Evolutionary conservation across 805 yeast species (phyloP), one percentile per base, ranked within the genome.

Genomic region (Starmerella geochares): DNA sequence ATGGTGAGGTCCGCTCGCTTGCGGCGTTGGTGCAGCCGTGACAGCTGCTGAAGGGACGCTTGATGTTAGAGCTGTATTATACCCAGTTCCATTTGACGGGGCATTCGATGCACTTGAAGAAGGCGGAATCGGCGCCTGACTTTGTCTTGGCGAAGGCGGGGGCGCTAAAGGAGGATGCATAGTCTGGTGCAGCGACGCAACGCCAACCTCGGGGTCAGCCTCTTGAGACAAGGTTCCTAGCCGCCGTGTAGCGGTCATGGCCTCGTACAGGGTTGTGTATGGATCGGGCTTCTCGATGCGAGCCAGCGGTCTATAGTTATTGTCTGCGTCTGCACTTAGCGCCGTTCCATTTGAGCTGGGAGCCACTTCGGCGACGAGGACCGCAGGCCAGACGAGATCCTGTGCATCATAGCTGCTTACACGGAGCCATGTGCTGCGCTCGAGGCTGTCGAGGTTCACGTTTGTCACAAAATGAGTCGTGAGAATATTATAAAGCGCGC

Each of bases 341-440:
- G 44, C 4, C 7, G 37, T 6, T 17, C 37, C 46, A 13, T 40
- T 36, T 19, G 49, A n/a, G 27, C 49, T 39, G 17, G 47, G 51
- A 19, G 50, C 27, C 4, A 41, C 39, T 7, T 56, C 51, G 20
- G 54, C 32, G 3, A 51, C 52, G 14, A 57, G 49, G 8, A 47
- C 49, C 14, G 53, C 53, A 3, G 62, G 62, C 62, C 62, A 59
- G 23, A 57, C 14, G 27, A 58, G 27, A 16, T 54, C 59, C 11
- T 36, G 36, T 14, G 54, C 55, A 25, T 57, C 58, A 14, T 41
- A 19, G 25, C 49, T 36, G 27, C 48, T 47, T 3, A 59, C 57
- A 16, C 55, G 55, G 14, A 59, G 45, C 62, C 62, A 59, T 21
- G 37, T 41, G 35, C 56, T 46, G 19, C 52, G 48, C 37, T 56